A percentile compares a stretch with the other conserved stretches of the same genome.
phyloP scores from a whole-genome alignment of 768 basidiomycete genomes.

The Brasilioporus rufonigricans region DNA sequence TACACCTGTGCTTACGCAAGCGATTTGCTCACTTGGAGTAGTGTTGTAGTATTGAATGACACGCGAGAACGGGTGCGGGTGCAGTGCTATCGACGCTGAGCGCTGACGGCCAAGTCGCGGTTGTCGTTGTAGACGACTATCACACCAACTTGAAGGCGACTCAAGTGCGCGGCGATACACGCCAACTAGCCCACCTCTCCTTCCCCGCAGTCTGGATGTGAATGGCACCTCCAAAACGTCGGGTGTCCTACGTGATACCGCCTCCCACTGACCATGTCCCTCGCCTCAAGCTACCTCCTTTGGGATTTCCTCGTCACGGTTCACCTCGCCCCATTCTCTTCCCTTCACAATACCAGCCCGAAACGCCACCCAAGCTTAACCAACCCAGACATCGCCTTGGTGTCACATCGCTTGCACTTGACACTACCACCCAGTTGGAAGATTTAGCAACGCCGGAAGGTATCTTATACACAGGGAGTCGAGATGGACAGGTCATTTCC shows the following conservation, averaged over 20 bases:
- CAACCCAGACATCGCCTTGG: conserved; percentile 87
- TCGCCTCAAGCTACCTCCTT: conserved; percentile 67
- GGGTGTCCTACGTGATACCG: conserved; percentile 89
- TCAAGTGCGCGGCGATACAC: conserved; percentile 1
- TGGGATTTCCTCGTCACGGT: conserved; percentile 62
- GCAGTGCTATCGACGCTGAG: conserved; percentile 1
- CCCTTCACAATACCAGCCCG: conserved; percentile 30
- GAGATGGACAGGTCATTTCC: conserved; percentile 84
- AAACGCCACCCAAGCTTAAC: conserved; percentile 19
- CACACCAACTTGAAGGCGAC: background rate
- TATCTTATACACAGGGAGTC: conserved; percentile 85
- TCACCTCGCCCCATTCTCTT: conserved; percentile 66
- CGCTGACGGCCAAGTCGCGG: too few species aligned
- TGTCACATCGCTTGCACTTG: conserved; percentile 83
- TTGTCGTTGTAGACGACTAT: conserved; percentile 4
- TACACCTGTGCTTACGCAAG: background rate
- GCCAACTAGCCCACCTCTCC: background rate
- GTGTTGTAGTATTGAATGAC: too few species aligned
- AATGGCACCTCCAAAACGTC: conserved; percentile 51
- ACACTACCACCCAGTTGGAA: conserved; percentile 74
- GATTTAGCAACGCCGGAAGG: conserved; percentile 71
- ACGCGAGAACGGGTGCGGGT: too few species aligned
- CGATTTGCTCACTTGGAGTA: background rate
- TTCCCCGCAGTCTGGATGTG: conserved; percentile 19
- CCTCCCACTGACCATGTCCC: conserved; percentile 62